These are phyloP conservation scores for Calocybe gangraenosa DNA, from an alignment of 768 basidiomycete genomes.

Conservation along the genomic window DNA sequence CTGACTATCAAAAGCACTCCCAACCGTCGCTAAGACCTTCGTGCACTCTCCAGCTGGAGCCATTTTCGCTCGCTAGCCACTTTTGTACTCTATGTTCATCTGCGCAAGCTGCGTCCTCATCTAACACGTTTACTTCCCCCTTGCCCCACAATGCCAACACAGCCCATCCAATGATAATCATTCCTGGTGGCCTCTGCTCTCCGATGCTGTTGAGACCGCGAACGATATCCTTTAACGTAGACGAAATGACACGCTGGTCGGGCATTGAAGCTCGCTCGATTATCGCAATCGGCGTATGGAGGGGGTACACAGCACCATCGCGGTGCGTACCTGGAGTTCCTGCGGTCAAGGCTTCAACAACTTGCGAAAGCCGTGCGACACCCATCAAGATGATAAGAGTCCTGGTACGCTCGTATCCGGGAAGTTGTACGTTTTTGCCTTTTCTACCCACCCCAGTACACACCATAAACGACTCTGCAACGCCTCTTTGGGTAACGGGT, in stretches of 20 bases:
- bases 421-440: constrained; percentile 80
- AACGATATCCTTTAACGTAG: constrained; percentile 71
- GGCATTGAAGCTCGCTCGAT: constrained; percentile 93
- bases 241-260: constrained; percentile 82
- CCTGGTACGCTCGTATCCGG: constrained; percentile 77
- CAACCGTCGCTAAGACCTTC: constrained; percentile 57
- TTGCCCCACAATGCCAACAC: constrained; percentile 70
- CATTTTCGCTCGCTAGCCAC: constrained; percentile 56
- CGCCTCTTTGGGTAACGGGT: constrained; percentile 93
- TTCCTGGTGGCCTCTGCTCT: constrained; percentile 91
- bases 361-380: constrained; percentile 75
- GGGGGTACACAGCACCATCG: constrained; percentile 59
- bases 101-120: constrained; percentile 41
- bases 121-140: constrained; percentile 71
- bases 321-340: constrained; percentile 18
- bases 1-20: constrained; percentile 18
- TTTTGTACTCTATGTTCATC: constrained; percentile 44
- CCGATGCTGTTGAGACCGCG: constrained; percentile 68
- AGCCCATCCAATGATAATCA: constrained; percentile 95
- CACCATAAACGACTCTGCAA: constrained; percentile 82
- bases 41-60: constrained; percentile 51
- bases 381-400: constrained; percentile 93
- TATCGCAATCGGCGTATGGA: constrained; percentile 80
- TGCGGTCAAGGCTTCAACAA: constrained; percentile 57
- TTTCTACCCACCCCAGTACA: constrained; percentile 92